These are phyloP conservation scores for Cercospora brassicicola DNA, from an alignment of 2,329 filamentous ascomycete genomes.

Conservation along the genomic window DNA sequence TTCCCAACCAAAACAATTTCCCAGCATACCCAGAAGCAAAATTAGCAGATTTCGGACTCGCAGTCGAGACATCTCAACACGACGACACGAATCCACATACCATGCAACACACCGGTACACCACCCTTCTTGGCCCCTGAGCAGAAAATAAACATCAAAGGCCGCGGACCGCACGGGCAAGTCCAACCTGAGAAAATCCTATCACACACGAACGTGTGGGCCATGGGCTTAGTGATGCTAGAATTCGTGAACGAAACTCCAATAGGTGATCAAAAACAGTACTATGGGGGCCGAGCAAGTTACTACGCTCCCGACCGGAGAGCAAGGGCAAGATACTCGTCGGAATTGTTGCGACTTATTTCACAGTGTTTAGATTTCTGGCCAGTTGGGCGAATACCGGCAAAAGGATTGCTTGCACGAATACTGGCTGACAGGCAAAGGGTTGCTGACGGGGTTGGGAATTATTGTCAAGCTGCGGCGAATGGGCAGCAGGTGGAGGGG, in stretches of 20 bases:
- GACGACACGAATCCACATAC: background rate
- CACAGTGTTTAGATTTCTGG: background rate
- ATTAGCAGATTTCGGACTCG: conserved; percentile 12
- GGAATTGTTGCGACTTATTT: background rate
- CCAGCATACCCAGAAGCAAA: conserved; percentile 4
- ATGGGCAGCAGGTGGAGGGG: background rate
- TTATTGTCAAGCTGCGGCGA: conserved; percentile 1
- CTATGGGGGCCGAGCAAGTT: background rate
- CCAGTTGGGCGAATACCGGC: background rate
- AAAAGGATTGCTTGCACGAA: background rate
- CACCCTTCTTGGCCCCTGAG: conserved; percentile 5
- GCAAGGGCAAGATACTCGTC: background rate
- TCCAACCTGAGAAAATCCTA: background rate
- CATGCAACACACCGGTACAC: background rate
- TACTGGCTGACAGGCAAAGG: background rate
- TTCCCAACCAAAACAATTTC: background rate
- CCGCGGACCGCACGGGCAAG: background rate
- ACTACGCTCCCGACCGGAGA: background rate
- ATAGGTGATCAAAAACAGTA: conserved; percentile 2
- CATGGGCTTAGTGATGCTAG: conserved; percentile 7
- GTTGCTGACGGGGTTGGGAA: background rate
- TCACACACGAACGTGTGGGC: conserved; percentile 6
- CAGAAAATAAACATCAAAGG: background rate
- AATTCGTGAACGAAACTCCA: background rate
- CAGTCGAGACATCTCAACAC: background rate